These are phyloP conservation scores for Pyrus hybrid DNA, from an alignment of 331 rosid genomes.

Conservation along the genomic window DNA sequence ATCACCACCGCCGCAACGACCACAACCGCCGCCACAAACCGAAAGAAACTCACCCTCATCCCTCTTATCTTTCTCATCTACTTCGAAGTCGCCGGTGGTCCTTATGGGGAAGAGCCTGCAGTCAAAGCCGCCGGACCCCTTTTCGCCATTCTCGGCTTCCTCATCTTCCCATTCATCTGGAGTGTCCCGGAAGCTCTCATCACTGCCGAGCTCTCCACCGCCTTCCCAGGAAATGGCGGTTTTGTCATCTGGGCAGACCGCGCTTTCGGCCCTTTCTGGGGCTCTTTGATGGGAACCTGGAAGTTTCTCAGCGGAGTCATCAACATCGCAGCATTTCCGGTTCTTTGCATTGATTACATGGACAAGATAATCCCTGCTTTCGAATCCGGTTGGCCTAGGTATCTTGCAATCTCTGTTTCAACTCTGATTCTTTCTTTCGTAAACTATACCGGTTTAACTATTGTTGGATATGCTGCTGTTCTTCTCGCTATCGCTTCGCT, in stretches of 20 bases:
- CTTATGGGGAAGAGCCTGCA: slow-evolving; percentile 64
- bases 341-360: slow-evolving; percentile 63
- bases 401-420: slow-evolving; percentile 28
- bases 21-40: background rate
- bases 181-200: slow-evolving; percentile 75
- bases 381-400: slow-evolving; percentile 48
- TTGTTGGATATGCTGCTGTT: slow-evolving; percentile 73
- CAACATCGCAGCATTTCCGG: slow-evolving; percentile 70
- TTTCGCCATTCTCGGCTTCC: slow-evolving; percentile 58
- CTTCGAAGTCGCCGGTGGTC: slow-evolving; percentile 88
- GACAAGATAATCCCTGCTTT: slow-evolving; percentile 38
- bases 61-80: slow-evolving; percentile 78
- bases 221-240: slow-evolving; percentile 83
- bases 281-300: slow-evolving; percentile 75
- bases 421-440: slow-evolving; percentile 41
- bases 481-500: slow-evolving; percentile 51
- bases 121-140: slow-evolving; percentile 71
- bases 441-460: slow-evolving; percentile 64
- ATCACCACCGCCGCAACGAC: background rate
- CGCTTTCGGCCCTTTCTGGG: slow-evolving; percentile 90
- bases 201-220: slow-evolving; percentile 72
- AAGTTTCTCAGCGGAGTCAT: slow-evolving; percentile 65
- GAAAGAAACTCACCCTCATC: slow-evolving; percentile 50
- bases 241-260: slow-evolving; percentile 74
- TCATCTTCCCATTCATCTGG: slow-evolving; percentile 79